Evolutionary conservation across 140 eudicot genomes (phyloP), one percentile per base, ranked within the genome.

Genomic region (Stevia rebaudiana): DNA sequence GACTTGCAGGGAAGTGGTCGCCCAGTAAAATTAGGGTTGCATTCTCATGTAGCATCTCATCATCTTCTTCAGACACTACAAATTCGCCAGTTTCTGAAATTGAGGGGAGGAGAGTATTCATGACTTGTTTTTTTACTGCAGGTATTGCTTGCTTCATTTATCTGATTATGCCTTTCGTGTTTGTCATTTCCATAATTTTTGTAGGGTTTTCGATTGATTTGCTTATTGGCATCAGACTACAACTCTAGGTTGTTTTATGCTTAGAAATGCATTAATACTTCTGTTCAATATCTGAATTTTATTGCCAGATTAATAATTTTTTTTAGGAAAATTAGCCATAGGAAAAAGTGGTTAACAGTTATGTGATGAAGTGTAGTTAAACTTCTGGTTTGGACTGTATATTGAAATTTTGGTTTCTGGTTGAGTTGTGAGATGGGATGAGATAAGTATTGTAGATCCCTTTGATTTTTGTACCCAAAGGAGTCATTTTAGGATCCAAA

Each of bases 51-150:
- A 61, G 64, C 30, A 79, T 82, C 64, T 81, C 83, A 24, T 79
- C 81, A 24, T 76, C 97, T 37, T 69, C 84, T 33, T 50, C 67
- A 17, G 79, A 79, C 18, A 37, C 68, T 41, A 21, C 59, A 11
- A 49, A 48, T 9, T 41, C 73, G 7, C 22, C 70, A 41, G 17
- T 74, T 60, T 17, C 40, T 39, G 79, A 50, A 50, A 30, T 49
- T 25, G 82, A 79, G 11, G 82, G 84, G 9, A 83, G 95, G 73
- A 90, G 97, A 85, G 77, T 80, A 11, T 35, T 90, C 30, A 21
- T 90, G 76, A 80, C 70, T 58, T 78, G 68, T 71, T 71, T 84
- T 57, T 78, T 90, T 61, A 76, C 85, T 63, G 69, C 97, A 77
- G 97, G 89, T 86, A 49, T 69, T 51, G 58, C 31, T 51, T 49